Base-by-base conservation (phyloP, 2,329 filamentous ascomycete species). In the Arthrocladium fulminans region DNA sequence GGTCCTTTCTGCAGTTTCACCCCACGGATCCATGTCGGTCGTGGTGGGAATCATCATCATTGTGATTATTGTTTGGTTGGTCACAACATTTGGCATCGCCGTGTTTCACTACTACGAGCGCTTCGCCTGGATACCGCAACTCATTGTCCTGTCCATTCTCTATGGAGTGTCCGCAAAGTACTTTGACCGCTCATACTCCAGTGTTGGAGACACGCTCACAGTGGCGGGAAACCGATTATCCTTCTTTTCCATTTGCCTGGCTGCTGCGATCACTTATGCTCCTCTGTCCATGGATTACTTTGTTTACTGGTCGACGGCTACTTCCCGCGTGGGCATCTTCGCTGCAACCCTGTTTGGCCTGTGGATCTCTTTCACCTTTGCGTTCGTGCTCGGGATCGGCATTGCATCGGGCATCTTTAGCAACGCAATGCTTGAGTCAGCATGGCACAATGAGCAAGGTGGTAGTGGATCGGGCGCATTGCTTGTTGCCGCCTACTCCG, bases 41-140 rank as follows among this genome's bases (percentile, higher is more conserved):
- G 73, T 77, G 27, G 81, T 84, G 1, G 81, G 82, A 56, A 84
- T 86, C 54, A 70, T 85, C 34, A 75, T 84, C 39, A 74, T 80
- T 10, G 77, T 78, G 1, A 56, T 83, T 20, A 75, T 84, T 29
- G 76, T 75, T 24, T 83, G 79, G 76, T 65, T 71, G 1, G 73
- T 86, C 35, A 80, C 80, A 1, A 80, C 78, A 0, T 84, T 85
- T 59, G 83, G 82, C 0, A 84, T 85, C 60, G 73, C 72, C 47
- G 67, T 80, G 38, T 84, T 86, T 61, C 81, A 86, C 59, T 71
- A 75, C 47, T 86, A 84, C 61, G 81, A 85, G 65, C 73, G 81
- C 60, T 77, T 62, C 59, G 79, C 80, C 1, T 84, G 80, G 72
- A 65, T 84, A 0, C 81, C 81, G 0, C 79, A 82, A 57, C 59